These are phyloP conservation scores for Calcarisporium arbuscula DNA, from an alignment of 2,329 filamentous ascomycete species.

Conservation along the genomic window DNA sequence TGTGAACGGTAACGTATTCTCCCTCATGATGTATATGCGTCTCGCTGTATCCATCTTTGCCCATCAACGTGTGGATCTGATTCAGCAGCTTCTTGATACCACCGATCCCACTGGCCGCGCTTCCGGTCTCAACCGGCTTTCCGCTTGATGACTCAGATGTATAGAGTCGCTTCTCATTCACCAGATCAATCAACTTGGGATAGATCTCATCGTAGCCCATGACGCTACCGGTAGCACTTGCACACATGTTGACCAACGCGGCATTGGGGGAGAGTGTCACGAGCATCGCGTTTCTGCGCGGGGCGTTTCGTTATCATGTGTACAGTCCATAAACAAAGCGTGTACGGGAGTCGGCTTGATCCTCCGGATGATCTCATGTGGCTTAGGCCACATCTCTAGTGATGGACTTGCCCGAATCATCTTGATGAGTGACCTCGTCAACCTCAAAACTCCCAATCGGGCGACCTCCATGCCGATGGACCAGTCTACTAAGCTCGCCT, in stretches of 20 bases:
- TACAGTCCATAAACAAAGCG: constrained; percentile 98
- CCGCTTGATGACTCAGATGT: constrained; percentile 64
- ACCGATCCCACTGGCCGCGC: constrained; percentile 78
- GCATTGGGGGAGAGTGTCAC: constrained; percentile 92
- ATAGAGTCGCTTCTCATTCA: constrained; percentile 82
- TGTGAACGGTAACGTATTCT: constrained; percentile 92
- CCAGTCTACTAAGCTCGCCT: constrained; percentile 81
- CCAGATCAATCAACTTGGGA: constrained; percentile 85
- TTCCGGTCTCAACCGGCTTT: constrained; percentile 54
- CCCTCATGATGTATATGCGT: constrained; percentile 95
- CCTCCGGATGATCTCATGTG: constrained; percentile 61
- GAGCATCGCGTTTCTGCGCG: constrained; percentile 87
- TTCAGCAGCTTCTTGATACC: constrained; percentile 90
- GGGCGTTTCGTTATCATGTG: constrained; percentile 97
- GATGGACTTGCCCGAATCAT: no score
- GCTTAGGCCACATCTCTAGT: no score
- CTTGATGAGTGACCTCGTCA: constrained; percentile 81
- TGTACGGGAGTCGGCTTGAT: constrained; percentile 88
- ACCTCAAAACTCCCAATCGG: constrained; percentile 96
- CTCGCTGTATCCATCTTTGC: constrained; percentile 87
- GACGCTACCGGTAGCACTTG: constrained; percentile 88
- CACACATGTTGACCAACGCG: constrained; percentile 91
- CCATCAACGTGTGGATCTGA: constrained; percentile 92
- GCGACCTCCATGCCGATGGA: constrained; percentile 87
- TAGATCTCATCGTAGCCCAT: constrained; percentile 99